Conservation (phyloP, 768 basidiomycete genomes). For the Trametes cingulata region DNA sequence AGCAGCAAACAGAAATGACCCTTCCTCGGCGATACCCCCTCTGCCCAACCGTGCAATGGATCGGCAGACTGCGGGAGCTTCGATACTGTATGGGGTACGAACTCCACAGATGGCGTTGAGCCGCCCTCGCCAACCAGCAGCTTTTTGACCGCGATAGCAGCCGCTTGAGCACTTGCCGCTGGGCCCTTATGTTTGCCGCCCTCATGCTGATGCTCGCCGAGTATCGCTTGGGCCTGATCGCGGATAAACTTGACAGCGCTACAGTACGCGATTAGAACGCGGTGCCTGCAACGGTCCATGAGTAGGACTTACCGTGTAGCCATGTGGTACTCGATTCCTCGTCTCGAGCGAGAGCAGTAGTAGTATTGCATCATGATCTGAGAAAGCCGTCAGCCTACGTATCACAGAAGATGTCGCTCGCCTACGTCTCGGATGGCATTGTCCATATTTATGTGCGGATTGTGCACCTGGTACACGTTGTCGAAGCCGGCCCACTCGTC, state of each 20-base stretch:
- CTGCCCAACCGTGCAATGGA: conserved; percentile 71
- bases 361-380: conserved; percentile 90
- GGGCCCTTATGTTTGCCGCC: conserved; percentile 34
- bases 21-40: conserved; percentile 67
- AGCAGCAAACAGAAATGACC: conserved; percentile 83
- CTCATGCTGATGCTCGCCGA: conserved; percentile 30
- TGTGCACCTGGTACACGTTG: conserved; percentile 90
- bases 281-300: conserved; percentile 5
- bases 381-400: conserved; percentile 6
- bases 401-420: conserved; percentile 8
- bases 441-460: conserved; percentile 77
- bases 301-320: conserved; percentile 66
- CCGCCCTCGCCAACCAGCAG: conserved; percentile 56
- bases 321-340: conserved; percentile 86
- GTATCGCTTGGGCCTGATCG: conserved; percentile 66
- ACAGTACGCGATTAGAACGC: conserved; percentile 4
- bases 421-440: conserved; percentile 78
- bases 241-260: conserved; percentile 87
- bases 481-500: conserved; percentile 82
- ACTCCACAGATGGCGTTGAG: conserved; percentile 42
- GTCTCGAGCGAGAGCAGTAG: conserved; percentile 72
- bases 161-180: conserved; percentile 57
- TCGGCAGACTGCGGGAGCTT: conserved; percentile 44
- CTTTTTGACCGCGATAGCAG: conserved; percentile 64
- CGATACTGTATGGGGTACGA: conserved; percentile 33